Evolutionary conservation across 495 filamentous ascomycete genomes (phyloP), one percentile per base, ranked within the genome.

Genomic region (Polyplosphaeria fusca): DNA sequence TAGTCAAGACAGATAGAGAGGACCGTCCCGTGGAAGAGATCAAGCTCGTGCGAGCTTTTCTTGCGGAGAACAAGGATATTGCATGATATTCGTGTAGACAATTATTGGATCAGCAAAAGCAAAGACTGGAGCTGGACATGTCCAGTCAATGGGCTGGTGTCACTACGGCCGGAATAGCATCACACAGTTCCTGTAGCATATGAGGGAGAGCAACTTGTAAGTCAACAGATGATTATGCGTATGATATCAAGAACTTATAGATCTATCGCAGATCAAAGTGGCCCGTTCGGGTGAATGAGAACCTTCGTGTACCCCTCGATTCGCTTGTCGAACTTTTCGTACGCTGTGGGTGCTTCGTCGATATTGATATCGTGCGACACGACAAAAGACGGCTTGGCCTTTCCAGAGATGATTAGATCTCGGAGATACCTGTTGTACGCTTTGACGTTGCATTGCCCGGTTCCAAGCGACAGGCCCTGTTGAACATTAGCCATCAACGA

Each of bases 1-100:
- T 93, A 53, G 90, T 95, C 35, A 93, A 88, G 77, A 95, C 89
- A 1, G 89, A 82, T 16, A 66, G 64, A 16, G 87, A 89, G 55
- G 93, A 98, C 71, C 71, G 86, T 64, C 93, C 93, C 2, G 65
- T 80, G 41, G 88, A 92, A 60, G 85, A 94, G 64, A 83, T 98
- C 27, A 90, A 80, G 73, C 94, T 98, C 65, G 70, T 86, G 18
- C 81, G 72, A 56, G 89, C 89, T 9, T 79, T 73, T 45, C 76
- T 94, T 14, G 64, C 87, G 24, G 81, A 86, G 55, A 78, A 28
- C 30, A 35, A 35, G 30, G 30, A 35, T n/a, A n/a, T n/a, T n/a
- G n/a, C n/a, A n/a, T n/a, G n/a, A n/a, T n/a, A n/a, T n/a, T n/a
- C n/a, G n/a, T n/a, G n/a, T n/a, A n/a, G n/a, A n/a, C n/a, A n/a